These are phyloP conservation scores for Chytridiales sp. DNA, from an alignment of 371 early-diverging fungal species.

Conservation along the genomic window DNA sequence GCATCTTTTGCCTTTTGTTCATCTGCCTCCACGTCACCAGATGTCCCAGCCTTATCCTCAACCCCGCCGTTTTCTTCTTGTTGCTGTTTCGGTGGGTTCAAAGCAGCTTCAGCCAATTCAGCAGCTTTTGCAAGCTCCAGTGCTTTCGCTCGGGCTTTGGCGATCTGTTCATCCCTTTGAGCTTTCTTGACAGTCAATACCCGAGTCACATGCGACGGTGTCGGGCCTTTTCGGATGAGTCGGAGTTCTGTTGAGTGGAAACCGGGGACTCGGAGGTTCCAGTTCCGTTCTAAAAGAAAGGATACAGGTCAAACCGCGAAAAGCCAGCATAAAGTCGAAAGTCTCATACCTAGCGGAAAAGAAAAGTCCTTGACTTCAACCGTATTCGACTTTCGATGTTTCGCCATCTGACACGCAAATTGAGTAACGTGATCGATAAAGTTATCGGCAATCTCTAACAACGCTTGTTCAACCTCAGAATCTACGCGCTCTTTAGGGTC, in stretches of 20 bases:
- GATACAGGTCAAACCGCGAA: background rate
- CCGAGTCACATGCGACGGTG: conserved; percentile 11
- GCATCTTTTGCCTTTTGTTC: background rate
- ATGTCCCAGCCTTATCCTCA: background rate
- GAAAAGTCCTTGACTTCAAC: conserved; percentile 90
- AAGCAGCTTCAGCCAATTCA: conserved; percentile 2
- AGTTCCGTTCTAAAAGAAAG: conserved; percentile 72
- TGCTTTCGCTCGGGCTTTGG: background rate
- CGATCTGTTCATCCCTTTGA: conserved; percentile 10
- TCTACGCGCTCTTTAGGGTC: conserved; percentile 84
- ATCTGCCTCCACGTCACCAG: background rate
- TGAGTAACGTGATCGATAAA: conserved; percentile 87
- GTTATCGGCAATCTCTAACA: conserved; percentile 88
- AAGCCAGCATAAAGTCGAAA: background rate
- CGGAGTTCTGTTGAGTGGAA: conserved; percentile 31
- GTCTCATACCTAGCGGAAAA: conserved; percentile 73
- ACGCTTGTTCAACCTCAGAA: conserved; percentile 86
- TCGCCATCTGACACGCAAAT: conserved; percentile 85
- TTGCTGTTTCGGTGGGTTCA: too few species aligned
- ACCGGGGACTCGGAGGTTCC: conserved; percentile 92
- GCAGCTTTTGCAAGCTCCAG: background rate
- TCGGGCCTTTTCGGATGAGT: conserved; percentile 1
- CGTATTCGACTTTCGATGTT: conserved; percentile 80
- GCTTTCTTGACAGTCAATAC: conserved; percentile 7
- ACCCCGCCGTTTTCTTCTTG: background rate